Evolutionary conservation across 345 rosid species (phyloP), one percentile per base, ranked within the genome.

Genomic region (Populus davidiana): DNA sequence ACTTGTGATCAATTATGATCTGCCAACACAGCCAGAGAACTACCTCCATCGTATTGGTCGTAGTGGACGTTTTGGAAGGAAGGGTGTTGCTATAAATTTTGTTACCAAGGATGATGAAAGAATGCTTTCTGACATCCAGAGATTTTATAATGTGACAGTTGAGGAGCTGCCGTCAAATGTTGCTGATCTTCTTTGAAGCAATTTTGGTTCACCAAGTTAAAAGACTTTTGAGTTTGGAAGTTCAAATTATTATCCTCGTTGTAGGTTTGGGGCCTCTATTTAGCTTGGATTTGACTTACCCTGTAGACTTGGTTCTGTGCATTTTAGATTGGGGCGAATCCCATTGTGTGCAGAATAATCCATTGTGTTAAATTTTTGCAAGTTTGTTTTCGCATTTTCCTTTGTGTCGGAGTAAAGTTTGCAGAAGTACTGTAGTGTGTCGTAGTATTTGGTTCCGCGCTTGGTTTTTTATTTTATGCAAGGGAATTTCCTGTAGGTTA

Each of bases 21-120:
- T 94, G 67, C 97, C 97, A 8, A 94, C 98, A 0, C 97, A 92
- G 73, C 98, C 98, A 0, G 96, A 92, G 81, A 94, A 91, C 77
- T 92, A 92, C 85, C 96, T 92, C 25, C 97, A 94, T 80, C 88
- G 94, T 49, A 94, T 94, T 25, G 96, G 97, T 63, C 85, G 96
- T 36, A 89, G 97, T 83, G 97, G 97, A 71, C 86, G 93, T 33
- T 94, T 94, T 35, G 98, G 98, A 36, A 89, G 98, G 67, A 91
- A 94, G 77, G 97, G 98, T 83, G 97, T 91, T 44, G 91, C 98
- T 52, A 76, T 79, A 29, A 81, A 76, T 27, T 81, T 73, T 67
- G 73, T 80, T 75, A 72, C 83, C 68, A 72, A 8, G 75, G 79
- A 79, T 67, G 81, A 79, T 64, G 77, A 72, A 44, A 73, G 77